These are phyloP conservation scores for Penicillium nordicum DNA, from an alignment of 2,329 filamentous ascomycete genomes.

Conservation along the genomic window DNA sequence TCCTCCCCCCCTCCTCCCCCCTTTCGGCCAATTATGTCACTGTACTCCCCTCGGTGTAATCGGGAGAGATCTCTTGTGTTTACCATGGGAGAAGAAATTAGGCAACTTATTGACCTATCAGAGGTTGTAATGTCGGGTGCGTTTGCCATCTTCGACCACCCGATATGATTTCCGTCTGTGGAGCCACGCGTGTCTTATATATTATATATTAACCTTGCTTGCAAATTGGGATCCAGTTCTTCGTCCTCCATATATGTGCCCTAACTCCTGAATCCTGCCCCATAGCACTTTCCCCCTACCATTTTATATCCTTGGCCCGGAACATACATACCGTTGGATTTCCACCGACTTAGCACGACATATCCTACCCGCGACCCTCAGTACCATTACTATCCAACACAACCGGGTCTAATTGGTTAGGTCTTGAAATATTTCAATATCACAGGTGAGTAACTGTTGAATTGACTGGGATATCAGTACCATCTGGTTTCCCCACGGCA, in stretches of 20 bases:
- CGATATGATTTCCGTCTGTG: conserved; percentile 17
- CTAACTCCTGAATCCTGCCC: conserved; percentile 13
- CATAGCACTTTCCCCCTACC: conserved; percentile 8
- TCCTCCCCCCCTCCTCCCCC: neutral
- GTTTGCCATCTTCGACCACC: conserved; percentile 16
- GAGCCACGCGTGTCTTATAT: conserved; percentile 10
- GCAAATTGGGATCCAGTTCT: neutral
- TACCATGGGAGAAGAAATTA: conserved; percentile 11
- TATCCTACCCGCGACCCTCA: neutral
- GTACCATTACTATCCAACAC: conserved; percentile 2
- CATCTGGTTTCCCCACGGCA: neutral
- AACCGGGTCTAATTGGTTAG: neutral
- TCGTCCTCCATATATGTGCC: neutral
- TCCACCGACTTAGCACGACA: conserved; percentile 1
- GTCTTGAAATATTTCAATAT: neutral
- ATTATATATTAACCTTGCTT: conserved; percentile 16
- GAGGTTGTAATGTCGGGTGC: neutral
- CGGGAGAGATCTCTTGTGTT: conserved; percentile 8
- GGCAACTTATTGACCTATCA: conserved; percentile 13
- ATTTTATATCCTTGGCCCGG: conserved; percentile 1
- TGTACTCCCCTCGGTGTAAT: conserved; percentile 5
- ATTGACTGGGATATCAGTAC: neutral
- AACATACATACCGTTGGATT: neutral
- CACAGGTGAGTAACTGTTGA: conserved; percentile 12
- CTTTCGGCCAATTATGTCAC: conserved; percentile 27